Conservation (phyloP, 225 moss, liverwort and hornwort genomes). For the Ulota crispa region DNA sequence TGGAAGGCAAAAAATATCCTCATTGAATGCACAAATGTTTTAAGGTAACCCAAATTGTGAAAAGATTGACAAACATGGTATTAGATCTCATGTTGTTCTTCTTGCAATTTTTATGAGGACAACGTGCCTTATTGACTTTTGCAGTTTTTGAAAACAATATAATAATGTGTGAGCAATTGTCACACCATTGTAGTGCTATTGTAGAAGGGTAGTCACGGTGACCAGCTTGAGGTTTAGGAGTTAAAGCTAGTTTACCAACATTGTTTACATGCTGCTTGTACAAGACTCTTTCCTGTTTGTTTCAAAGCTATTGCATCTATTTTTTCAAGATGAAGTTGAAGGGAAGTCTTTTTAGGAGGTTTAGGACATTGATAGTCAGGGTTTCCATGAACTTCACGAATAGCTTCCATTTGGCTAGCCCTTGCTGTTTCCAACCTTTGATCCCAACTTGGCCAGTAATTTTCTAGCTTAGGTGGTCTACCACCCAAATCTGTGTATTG, state of each 20-base stretch:
- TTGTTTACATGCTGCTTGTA: background rate
- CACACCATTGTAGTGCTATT: too few species aligned
- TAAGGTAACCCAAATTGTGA: too few species aligned
- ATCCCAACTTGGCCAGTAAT: constrained; percentile 11
- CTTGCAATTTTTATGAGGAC: too few species aligned
- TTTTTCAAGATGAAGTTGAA: constrained; percentile 22
- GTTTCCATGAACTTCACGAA: background rate
- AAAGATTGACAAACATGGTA: rapidly evolving
- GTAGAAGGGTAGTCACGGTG: too few species aligned
- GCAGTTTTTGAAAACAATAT: too few species aligned
- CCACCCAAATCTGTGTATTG: background rate
- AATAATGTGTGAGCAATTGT: too few species aligned
- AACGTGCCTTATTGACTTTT: too few species aligned
- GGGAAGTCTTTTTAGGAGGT: background rate
- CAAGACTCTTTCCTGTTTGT: background rate
- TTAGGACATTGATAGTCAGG: background rate
- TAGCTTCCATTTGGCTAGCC: background rate
- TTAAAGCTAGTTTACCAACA: background rate
- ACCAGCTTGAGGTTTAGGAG: too few species aligned
- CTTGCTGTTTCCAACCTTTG: background rate
- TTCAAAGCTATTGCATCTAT: constrained; percentile 6
- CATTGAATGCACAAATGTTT: too few species aligned
- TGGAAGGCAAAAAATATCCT: too few species aligned
- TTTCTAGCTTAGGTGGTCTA: background rate
- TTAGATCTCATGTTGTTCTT: too few species aligned